Evolutionary conservation across 257 asterid genomes (phyloP).

Genomic region (Capsicum chinense): DNA sequence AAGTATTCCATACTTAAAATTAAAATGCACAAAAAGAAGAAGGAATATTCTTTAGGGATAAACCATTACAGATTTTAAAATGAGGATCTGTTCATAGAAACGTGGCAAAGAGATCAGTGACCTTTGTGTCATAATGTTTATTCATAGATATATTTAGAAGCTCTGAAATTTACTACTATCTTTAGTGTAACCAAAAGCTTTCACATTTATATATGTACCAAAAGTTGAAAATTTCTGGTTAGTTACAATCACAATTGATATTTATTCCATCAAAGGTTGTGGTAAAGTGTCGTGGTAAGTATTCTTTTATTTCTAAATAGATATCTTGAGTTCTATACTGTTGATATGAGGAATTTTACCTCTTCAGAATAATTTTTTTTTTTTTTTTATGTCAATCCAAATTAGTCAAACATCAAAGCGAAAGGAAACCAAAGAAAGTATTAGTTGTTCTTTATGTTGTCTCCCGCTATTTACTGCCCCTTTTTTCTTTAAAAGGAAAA

Average conservation of each 20-base stretch:
- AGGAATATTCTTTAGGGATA: background rate
- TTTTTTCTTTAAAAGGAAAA: background rate
- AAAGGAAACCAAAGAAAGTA: too few species aligned
- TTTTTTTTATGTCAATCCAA: too few species aligned
- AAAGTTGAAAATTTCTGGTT: background rate
- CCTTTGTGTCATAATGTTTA: background rate
- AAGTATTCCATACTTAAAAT: background rate
- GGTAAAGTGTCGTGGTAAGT: background rate
- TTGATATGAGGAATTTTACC: too few species aligned
- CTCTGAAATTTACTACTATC: background rate
- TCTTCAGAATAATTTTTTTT: background rate
- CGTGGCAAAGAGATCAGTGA: background rate
- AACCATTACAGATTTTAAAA: background rate
- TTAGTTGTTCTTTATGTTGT: background rate
- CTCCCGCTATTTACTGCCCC: background rate
- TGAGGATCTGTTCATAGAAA: background rate
- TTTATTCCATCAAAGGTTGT: background rate
- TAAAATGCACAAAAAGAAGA: background rate
- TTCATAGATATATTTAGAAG: background rate
- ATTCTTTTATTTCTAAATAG: background rate
- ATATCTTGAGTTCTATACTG: too few species aligned
- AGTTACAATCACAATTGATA: background rate
- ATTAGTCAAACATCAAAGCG: background rate
- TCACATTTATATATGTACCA: background rate
- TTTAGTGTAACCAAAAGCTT: constrained; percentile 3